phyloP scores from a whole-genome alignment of 371 early-diverging fungal genomes.

The Mortierella sp. region DNA sequence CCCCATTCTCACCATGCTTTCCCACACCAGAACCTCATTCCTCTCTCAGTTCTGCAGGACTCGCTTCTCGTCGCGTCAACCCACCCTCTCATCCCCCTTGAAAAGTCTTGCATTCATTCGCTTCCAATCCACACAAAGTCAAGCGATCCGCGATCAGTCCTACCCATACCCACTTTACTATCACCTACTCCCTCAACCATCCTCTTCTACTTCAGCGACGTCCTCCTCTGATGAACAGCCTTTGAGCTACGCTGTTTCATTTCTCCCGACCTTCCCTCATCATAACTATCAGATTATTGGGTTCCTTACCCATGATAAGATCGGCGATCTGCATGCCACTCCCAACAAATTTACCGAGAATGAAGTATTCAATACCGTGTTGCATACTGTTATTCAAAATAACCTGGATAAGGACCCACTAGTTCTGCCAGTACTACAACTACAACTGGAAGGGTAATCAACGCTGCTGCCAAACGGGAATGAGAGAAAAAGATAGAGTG shows the following conservation, averaged over 20 bases:
- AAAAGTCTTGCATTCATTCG: slow-evolving; percentile 13
- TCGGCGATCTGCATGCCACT: neutral
- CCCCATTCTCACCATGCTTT: neutral
- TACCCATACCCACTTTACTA: slow-evolving; percentile 53
- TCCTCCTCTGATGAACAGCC: neutral
- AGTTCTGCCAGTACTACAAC: slow-evolving; percentile 36
- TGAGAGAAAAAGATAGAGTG: neutral
- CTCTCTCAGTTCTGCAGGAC: slow-evolving; percentile 11
- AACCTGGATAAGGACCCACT: slow-evolving; percentile 36
- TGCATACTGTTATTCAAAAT: slow-evolving; percentile 37
- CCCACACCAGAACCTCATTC: slow-evolving; percentile 3
- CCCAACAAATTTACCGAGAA: slow-evolving; percentile 52
- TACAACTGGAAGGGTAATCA: slow-evolving; percentile 50
- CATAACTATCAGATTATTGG: slow-evolving; percentile 42
- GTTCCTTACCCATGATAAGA: slow-evolving; percentile 15
- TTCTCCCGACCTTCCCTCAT: slow-evolving; percentile 36
- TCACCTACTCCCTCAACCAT: slow-evolving; percentile 19
- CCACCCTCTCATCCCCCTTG: slow-evolving; percentile 6
- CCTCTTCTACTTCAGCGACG: slow-evolving; percentile 7
- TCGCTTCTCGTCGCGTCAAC: neutral
- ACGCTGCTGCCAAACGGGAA: neutral
- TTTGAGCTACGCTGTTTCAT: slow-evolving; percentile 40
- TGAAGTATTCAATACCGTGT: slow-evolving; percentile 34
- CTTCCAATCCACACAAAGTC: slow-evolving; percentile 11
- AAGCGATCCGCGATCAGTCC: slow-evolving; percentile 27